Base-by-base conservation (phyloP, 345 rosid species). In the Moringa oleifera region DNA sequence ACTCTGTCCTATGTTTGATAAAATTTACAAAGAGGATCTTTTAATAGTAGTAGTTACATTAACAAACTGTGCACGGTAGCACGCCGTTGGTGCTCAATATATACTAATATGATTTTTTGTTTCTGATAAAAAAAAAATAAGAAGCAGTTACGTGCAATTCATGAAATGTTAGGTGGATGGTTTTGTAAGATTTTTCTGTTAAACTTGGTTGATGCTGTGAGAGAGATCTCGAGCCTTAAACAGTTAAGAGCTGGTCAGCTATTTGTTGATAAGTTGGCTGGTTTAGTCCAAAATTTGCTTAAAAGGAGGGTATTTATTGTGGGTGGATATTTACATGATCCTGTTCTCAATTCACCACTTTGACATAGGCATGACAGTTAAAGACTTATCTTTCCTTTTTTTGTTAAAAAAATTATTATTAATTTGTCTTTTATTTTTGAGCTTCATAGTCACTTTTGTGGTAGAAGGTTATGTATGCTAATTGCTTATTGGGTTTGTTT, bases 401-500 rank as follows among this genome's bases (percentile, higher is more conserved):
- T 41, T 41, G 6, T 41, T 5, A 41, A 41, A 1, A 41, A 41
- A 7, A 33, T 33, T 33, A 33, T 33, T 41, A 15, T 1, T 5
- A 4, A 41, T 15, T 41, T 7, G 12, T 9, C 12, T 1, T 41
- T 41, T 41, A 15, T 41, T 41, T 41, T 25, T 23, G 22, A 22
- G 13, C 53, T 50, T 46, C 20, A 52, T 64, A 11, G 18, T 31
- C n/a, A 18, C 28, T 36, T 58, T 66, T 37, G 23, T 54, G 55
- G 49, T 19, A 53, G 21, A 24, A 50, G 16, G 18, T 51, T 66
- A 5, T 46, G 65, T 7, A 16, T 63, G 31, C 60, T 57, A 53
- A 66, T 63, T 45, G 55, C 54, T 73, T 61, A 17, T 59, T 46
- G 45, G 10, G 61, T 31, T 33, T 59, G 17, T 46, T 61, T 75